Percentiles rank a stretch among this genome's conserved stretches.
phyloP scores from a whole-genome alignment of 2,329 filamentous ascomycete genomes.

The Nothophoma quercina region DNA sequence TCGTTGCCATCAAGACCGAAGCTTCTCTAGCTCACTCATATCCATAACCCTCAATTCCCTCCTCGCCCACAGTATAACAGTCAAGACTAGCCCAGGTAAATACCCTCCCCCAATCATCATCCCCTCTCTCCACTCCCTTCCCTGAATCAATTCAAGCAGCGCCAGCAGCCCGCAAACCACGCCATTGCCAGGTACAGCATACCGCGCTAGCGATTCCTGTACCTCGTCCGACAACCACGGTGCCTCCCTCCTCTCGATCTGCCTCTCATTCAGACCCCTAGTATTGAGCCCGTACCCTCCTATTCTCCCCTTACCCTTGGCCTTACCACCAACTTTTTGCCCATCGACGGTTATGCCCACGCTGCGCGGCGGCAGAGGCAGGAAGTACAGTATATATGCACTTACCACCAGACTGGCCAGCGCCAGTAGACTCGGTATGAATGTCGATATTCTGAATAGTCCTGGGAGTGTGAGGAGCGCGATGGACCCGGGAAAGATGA shows the following conservation, averaged over 20 bases:
- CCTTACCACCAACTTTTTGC: not conserved
- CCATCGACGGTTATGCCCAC: not conserved
- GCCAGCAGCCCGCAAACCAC: conserved; percentile 63
- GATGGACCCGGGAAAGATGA: conserved; percentile 66
- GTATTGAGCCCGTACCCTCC: conserved; percentile 18
- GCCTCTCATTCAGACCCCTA: not conserved
- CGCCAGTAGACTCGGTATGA: conserved; percentile 62
- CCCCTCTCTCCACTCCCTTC: conserved; percentile 34
- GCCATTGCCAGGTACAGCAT: conserved; percentile 68
- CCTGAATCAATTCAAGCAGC: conserved; percentile 44
- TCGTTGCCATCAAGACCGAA: conserved; percentile 41
- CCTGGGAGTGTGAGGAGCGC: conserved; percentile 63
- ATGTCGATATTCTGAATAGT: conserved; percentile 51
- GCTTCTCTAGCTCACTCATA: conserved; percentile 67
- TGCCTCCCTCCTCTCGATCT: conserved; percentile 23
- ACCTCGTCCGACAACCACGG: conserved; percentile 32
- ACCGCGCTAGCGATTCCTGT: conserved; percentile 61
- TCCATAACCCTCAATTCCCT: conserved; percentile 73
- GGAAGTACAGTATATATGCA: conserved; percentile 65
- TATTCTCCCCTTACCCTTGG: conserved; percentile 19
- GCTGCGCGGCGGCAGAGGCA: conserved; percentile 57
- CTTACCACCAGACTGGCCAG: conserved; percentile 70
- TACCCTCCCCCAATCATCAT: conserved; percentile 48
- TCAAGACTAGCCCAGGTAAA: conserved; percentile 63
- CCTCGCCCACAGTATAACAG: conserved; percentile 67